Conservation (phyloP, 345 rosid genomes). For the Microcos paniculata region DNA sequence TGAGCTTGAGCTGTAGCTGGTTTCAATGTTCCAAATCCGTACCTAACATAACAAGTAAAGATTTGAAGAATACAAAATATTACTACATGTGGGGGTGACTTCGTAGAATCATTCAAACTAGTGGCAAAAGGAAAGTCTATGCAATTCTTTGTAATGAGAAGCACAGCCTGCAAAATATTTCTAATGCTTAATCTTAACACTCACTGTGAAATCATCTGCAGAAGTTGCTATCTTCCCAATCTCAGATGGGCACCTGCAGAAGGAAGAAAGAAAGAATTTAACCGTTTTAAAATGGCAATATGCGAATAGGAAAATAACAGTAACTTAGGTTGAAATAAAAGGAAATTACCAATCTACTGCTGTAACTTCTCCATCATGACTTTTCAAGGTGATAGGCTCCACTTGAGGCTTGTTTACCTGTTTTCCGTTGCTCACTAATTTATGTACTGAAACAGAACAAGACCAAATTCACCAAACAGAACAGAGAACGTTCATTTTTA, state of each 20-base stretch:
- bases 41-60: conserved; percentile 40
- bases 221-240: conserved; percentile 69
- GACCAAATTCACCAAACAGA: not conserved
- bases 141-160: not conserved
- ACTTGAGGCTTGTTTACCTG: conserved; percentile 72
- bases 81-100: not conserved
- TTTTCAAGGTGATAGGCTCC: conserved; percentile 60
- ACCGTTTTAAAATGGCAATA: not conserved
- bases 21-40: conserved; percentile 71
- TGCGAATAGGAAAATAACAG: not conserved
- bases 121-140: not conserved
- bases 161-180: not conserved
- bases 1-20: conserved; percentile 33
- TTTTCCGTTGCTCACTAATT: conserved; percentile 14
- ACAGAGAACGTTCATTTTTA: not conserved
- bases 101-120: not conserved
- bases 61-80: not conserved
- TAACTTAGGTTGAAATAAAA: not conserved
- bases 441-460: conserved; percentile 1
- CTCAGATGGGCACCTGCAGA: conserved; percentile 63
- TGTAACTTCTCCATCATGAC: conserved; percentile 81
- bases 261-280: not conserved
- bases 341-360: conserved; percentile 82
- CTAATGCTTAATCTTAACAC: not conserved
- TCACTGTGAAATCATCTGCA: conserved; percentile 86